Evolutionary conservation across 768 basidiomycete species (phyloP).

Genomic region (Collybia sordida): DNA sequence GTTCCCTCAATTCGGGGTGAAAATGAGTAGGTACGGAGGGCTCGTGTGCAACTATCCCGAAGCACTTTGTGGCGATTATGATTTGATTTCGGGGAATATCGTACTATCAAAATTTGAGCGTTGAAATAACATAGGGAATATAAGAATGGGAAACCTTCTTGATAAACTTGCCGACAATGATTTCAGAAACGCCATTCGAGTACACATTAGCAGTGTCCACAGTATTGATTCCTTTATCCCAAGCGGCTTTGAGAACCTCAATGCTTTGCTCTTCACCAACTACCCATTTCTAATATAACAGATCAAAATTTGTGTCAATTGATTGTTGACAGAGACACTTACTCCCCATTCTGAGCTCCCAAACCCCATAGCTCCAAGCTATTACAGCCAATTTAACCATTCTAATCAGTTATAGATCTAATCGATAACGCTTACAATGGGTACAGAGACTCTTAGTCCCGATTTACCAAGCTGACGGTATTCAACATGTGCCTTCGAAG

Average conservation of each 20-base stretch:
- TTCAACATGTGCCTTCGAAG: background rate
- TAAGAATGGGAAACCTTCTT: background rate
- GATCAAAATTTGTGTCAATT: background rate
- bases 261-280: background rate
- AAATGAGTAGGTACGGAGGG: background rate
- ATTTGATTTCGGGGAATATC: conserved; percentile 13
- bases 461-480: conserved; percentile 5
- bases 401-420: too few relatives aligned
- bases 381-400: background rate
- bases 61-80: conserved; percentile 12
- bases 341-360: background rate
- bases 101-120: background rate
- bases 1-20: conserved; percentile 2
- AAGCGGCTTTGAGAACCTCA: background rate
- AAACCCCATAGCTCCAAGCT: conserved; percentile 3
- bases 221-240: too few relatives aligned
- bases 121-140: background rate
- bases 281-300: background rate
- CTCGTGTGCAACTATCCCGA: conserved; percentile 8
- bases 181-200: background rate
- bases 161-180: background rate
- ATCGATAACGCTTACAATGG: background rate
- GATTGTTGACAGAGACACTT: background rate
- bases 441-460: conserved; percentile 1
- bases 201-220: background rate